These are phyloP conservation scores for Trichoderma koningiopsis DNA, from an alignment of 2,329 filamentous ascomycete genomes.

Conservation along the genomic window DNA sequence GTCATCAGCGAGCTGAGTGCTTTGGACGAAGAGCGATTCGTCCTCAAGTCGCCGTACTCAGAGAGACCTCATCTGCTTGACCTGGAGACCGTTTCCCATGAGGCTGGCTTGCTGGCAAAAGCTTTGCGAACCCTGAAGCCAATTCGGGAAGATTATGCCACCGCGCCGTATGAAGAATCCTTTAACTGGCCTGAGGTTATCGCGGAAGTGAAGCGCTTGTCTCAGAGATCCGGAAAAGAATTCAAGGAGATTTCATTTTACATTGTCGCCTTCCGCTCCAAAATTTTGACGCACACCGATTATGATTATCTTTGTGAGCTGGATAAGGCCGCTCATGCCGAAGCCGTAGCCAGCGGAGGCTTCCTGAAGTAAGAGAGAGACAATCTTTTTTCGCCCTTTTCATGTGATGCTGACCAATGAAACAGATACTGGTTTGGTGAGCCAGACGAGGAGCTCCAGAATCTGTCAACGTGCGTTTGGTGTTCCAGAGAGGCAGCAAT, in stretches of 20 bases:
- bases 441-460: slow-evolving; percentile 68
- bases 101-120: slow-evolving; percentile 70
- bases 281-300: slow-evolving; percentile 67
- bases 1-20: slow-evolving; percentile 32
- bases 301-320: slow-evolving; percentile 69
- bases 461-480: slow-evolving; percentile 81
- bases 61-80: slow-evolving; percentile 71
- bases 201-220: slow-evolving; percentile 56
- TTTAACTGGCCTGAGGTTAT: slow-evolving; percentile 78
- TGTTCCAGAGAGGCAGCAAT: slow-evolving; percentile 60
- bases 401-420: slow-evolving; percentile 28
- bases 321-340: slow-evolving; percentile 77
- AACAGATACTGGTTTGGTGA: slow-evolving; percentile 82
- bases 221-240: slow-evolving; percentile 43
- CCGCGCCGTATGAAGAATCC: slow-evolving; percentile 67
- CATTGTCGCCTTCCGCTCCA: slow-evolving; percentile 80
- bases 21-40: slow-evolving; percentile 33
- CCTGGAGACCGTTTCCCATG: slow-evolving; percentile 63
- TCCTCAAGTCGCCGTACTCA: slow-evolving; percentile 77
- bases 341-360: slow-evolving; percentile 77
- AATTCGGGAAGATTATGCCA: slow-evolving; percentile 72
- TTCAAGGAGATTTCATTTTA: slow-evolving; percentile 74
- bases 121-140: slow-evolving; percentile 68
- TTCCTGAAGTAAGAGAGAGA: slow-evolving; percentile 65
- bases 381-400: neutral